Evolutionary conservation across 352 stramenopile genomes (phyloP), one percentile per base, ranked within the genome.

Genomic region (Phytophthora chlamydospora): DNA sequence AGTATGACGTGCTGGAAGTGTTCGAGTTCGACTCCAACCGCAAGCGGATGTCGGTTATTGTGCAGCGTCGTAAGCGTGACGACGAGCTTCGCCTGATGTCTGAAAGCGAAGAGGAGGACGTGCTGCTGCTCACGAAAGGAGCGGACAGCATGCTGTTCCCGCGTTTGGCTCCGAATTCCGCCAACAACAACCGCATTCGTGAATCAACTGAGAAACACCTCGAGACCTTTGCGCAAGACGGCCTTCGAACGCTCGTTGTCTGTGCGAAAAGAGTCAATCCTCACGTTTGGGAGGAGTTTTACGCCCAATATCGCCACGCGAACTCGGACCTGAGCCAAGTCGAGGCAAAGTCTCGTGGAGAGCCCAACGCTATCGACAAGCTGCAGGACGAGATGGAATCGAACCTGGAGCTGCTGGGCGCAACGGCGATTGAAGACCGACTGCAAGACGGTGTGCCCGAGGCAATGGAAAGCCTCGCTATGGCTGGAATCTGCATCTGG

Each of bases 1-100:
- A 80, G 48, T 98, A 96, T 62, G 77, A 97, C 44, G 82, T 98
- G 7, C 67, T 98, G 6, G 90, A 96, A 59, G 91, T 97, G 11
- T 97, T 98, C 38, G 90, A 97, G 62, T 98, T 98, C 59, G 89
- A 97, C 62, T 97, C 83, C 12, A 89, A 77, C 13, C 75, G 88
- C 32, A 96, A 96, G 67, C 79, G 88, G 6, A 96, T 96, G 87
- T 86, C 85, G 0, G 85, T 95, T 6, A 73, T 95, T n/a, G 80
- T 96, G 1, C 77, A 91, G 51, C 76, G 80, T 32, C 78, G 71
- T 0, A 89, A 86, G 43, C 83, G 73, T 14, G 87, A 93, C 12
- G 72, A 86, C 29, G 82, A 94, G 43, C 66, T 95, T 10, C 77
- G 89, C 44, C 47, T 75, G 24, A 90, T 88, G 71, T 85, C 75